A percentile compares a stretch with the other conserved stretches of the same genome.
phyloP scores from a whole-genome alignment of 176 grass and related monocot genomes.

The Paspalum notatum region DNA sequence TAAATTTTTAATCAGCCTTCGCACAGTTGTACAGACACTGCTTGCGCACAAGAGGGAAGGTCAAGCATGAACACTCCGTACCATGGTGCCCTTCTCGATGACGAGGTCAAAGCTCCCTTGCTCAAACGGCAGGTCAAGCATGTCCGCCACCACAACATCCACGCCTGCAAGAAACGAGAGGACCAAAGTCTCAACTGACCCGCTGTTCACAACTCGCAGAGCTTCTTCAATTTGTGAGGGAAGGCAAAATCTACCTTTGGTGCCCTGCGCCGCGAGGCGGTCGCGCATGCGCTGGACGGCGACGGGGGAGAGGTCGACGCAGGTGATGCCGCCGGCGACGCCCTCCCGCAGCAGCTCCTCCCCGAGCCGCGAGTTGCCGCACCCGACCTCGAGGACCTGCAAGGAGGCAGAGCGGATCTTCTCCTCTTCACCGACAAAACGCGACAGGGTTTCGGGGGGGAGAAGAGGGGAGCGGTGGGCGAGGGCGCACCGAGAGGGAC shows the following conservation, averaged over 20 bases:
- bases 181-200: background rate
- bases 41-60: background rate
- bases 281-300: conserved; percentile 74
- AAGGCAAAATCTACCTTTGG: conserved; percentile 47
- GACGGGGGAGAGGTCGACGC: conserved; percentile 71
- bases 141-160: conserved; percentile 75
- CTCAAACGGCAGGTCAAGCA: conserved; percentile 84
- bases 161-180: conserved; percentile 44
- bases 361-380: conserved; percentile 77
- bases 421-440: background rate
- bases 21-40: too few species aligned
- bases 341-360: conserved; percentile 77
- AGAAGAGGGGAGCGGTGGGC: background rate
- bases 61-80: conserved; percentile 10
- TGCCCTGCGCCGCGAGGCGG: conserved; percentile 53
- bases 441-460: background rate
- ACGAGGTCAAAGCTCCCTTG: conserved; percentile 69
- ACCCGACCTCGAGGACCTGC: conserved; percentile 83
- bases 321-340: conserved; percentile 75
- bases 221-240: too few species aligned
- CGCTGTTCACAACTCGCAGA: too few species aligned
- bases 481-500: conserved; percentile 56
- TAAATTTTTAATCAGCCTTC: background rate
- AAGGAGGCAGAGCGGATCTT: background rate
- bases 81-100: conserved; percentile 88